phyloP scores from a whole-genome alignment of 2,329 filamentous ascomycete genomes.

The Volutella citrinella region DNA sequence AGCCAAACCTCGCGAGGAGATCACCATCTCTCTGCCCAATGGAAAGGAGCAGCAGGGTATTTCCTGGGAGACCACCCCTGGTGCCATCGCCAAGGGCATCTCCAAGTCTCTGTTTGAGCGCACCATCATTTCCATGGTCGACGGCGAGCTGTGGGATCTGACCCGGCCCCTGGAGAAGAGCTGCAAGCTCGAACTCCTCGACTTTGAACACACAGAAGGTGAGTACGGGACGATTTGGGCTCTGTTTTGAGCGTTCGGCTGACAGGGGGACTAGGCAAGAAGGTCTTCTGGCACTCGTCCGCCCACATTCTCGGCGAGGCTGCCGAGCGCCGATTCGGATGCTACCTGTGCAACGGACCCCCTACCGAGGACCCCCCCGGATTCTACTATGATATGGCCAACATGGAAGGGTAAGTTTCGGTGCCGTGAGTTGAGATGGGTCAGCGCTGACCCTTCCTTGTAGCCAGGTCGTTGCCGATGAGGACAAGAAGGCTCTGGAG shows the following conservation, averaged over 20 bases:
- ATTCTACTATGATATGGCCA: constrained; percentile 97
- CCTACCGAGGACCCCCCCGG: constrained; percentile 74
- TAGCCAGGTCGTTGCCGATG: constrained; percentile 66
- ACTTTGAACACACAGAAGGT: constrained; percentile 61
- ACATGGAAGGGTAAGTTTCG: constrained; percentile 36
- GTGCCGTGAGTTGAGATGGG: background rate
- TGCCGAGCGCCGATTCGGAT: constrained; percentile 85
- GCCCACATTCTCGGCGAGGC: constrained; percentile 96
- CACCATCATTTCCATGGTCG: constrained; percentile 81
- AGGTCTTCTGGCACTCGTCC: constrained; percentile 97
- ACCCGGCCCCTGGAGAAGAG: constrained; percentile 85
- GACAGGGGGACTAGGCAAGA: constrained; percentile 58
- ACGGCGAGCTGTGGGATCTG: constrained; percentile 88
- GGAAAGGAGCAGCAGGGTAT: constrained; percentile 71
- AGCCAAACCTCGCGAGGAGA: constrained; percentile 68
- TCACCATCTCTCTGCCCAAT: constrained; percentile 70
- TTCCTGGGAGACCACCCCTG: constrained; percentile 89
- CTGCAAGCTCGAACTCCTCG: constrained; percentile 79
- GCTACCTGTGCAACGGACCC: constrained; percentile 89
- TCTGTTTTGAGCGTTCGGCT: background rate
- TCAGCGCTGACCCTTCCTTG: constrained; percentile 40
- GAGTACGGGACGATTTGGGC: background rate
- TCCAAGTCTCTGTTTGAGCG: constrained; percentile 83
- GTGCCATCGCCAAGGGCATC: constrained; percentile 72
- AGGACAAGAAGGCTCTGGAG: constrained; percentile 86